Conservation (phyloP, 129 eudicot genomes). For the Glebionis coronaria region DNA sequence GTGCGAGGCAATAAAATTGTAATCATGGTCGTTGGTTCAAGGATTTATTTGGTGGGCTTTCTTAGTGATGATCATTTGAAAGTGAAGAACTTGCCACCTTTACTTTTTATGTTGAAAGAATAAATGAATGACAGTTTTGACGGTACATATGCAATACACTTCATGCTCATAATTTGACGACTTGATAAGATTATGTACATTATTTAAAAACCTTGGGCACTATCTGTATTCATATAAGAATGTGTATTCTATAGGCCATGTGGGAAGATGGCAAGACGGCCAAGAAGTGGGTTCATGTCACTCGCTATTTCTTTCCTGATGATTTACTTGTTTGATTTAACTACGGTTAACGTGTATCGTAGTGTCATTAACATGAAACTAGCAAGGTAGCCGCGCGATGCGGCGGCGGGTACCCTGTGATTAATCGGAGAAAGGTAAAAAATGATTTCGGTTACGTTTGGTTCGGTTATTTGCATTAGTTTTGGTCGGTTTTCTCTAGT, state of each 20-base stretch:
- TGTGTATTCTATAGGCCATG: conserved; percentile 64
- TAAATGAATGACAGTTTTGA: not conserved
- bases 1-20: too few species aligned
- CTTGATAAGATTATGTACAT: not conserved
- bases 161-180: not conserved
- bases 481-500: too few species aligned
- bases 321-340: conserved; percentile 58
- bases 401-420: too few species aligned
- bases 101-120: not conserved
- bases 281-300: conserved; percentile 63
- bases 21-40: too few species aligned
- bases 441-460: too few species aligned
- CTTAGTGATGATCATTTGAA: too few species aligned
- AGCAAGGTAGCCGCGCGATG: too few species aligned
- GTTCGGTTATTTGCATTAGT: too few species aligned
- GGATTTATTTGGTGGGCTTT: too few species aligned
- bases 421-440: too few species aligned
- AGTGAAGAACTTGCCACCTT: too few species aligned
- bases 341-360: not conserved
- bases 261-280: conserved; percentile 80
- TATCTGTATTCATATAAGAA: conserved; percentile 20
- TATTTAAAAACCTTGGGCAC: not conserved
- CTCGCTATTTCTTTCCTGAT: conserved; percentile 73
- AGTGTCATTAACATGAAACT: conserved; percentile 2
- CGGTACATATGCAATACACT: not conserved